Conservation (phyloP, 768 basidiomycete species). For the Mycena epipterygia region DNA sequence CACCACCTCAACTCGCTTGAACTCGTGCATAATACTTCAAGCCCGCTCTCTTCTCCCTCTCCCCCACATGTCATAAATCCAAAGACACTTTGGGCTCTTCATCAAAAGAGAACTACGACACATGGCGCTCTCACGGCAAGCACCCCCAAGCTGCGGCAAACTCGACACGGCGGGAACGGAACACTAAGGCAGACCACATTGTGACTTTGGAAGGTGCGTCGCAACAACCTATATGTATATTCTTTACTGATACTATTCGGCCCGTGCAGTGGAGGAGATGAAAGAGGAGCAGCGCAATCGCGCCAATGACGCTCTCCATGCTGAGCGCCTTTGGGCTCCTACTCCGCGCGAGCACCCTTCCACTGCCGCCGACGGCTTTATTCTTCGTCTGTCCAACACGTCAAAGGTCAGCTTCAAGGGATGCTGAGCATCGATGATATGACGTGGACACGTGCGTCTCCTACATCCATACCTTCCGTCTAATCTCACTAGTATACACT, state of each 20-base stretch:
- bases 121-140: neutral
- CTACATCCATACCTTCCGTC: neutral
- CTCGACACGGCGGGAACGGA: neutral
- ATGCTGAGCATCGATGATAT: neutral
- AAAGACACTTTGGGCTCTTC: neutral
- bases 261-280: neutral
- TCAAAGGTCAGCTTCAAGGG: conserved; percentile 4
- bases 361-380: neutral
- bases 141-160: neutral
- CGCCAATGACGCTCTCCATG: neutral
- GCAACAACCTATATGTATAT: neutral
- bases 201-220: neutral
- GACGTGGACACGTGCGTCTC: conserved; percentile 1
- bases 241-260: neutral
- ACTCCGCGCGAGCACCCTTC: neutral
- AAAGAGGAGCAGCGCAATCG: neutral
- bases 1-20: neutral
- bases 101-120: neutral
- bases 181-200: neutral
- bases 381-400: conserved; percentile 5
- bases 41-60: neutral
- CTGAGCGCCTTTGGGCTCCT: neutral
- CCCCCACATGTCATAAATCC: neutral
- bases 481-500: neutral
- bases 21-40: neutral